Evolutionary conservation across 345 rosid species (phyloP).

Genomic region (Brassica cretica): DNA sequence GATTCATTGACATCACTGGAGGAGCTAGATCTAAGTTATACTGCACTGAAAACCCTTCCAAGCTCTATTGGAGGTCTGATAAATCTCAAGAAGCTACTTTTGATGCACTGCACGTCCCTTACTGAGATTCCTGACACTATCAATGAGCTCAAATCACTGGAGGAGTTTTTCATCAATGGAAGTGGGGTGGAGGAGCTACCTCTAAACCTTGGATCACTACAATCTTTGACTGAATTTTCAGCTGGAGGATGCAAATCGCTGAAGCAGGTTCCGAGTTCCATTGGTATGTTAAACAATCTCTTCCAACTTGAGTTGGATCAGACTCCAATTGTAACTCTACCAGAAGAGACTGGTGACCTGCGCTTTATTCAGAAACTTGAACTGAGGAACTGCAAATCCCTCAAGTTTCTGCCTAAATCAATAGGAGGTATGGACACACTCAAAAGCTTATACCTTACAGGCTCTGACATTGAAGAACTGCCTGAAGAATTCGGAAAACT

Average conservation of each 20-base stretch:
- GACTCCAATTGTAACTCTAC: neutral
- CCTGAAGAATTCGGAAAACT: neutral
- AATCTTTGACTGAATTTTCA: constrained; percentile 17
- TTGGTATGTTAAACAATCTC: neutral
- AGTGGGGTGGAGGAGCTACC: constrained; percentile 17
- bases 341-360: neutral
- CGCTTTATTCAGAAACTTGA: neutral
- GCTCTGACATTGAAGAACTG: neutral
- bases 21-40: neutral
- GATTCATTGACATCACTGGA: constrained; percentile 26
- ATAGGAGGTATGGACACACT: neutral
- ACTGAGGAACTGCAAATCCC: neutral
- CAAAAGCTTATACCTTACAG: neutral
- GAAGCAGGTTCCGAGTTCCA: neutral
- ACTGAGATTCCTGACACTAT: constrained; percentile 22
- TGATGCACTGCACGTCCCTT: constrained; percentile 17
- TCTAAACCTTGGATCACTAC: neutral
- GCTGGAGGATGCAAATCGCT: constrained; percentile 8
- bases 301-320: neutral
- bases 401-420: neutral
- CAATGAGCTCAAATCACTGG: constrained; percentile 13
- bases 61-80: constrained; percentile 12
- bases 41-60: constrained; percentile 28
- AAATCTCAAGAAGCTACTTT: constrained; percentile 18
- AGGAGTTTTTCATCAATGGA: constrained; percentile 19